Evolutionary conservation across 345 rosid species (phyloP).

Genomic region (Brassica rapa): DNA sequence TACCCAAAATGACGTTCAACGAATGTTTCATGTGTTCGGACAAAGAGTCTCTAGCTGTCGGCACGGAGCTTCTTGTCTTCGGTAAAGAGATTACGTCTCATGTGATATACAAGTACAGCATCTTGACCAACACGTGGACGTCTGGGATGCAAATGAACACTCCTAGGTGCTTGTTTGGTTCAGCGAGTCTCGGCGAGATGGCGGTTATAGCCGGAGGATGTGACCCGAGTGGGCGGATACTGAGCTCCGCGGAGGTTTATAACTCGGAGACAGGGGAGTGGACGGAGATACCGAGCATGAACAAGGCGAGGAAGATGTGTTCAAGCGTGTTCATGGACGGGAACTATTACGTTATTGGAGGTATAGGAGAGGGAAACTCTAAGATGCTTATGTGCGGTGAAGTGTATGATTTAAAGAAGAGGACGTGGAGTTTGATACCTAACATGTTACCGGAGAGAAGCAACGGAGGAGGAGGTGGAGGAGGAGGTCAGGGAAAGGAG

Average conservation of each 20-base stretch:
- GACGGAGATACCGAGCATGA: slow-evolving; percentile 63
- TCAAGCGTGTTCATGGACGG: slow-evolving; percentile 83
- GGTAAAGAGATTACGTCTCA: slow-evolving; percentile 49
- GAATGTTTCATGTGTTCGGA: slow-evolving; percentile 53
- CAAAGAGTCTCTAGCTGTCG: slow-evolving; percentile 69
- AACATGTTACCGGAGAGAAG: slow-evolving; percentile 59
- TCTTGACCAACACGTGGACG: slow-evolving; percentile 55
- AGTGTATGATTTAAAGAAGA: slow-evolving; percentile 59
- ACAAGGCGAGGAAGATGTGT: slow-evolving; percentile 70
- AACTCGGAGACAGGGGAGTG: slow-evolving; percentile 59
- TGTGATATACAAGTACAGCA: slow-evolving; percentile 49
- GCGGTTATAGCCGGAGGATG: slow-evolving; percentile 87
- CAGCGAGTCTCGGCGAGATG: slow-evolving; percentile 61
- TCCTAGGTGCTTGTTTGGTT: slow-evolving; percentile 78
- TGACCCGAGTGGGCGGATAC: slow-evolving; percentile 47
- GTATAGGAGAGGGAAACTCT: slow-evolving; percentile 47
- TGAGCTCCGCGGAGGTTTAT: slow-evolving; percentile 66
- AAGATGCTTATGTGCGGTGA: slow-evolving; percentile 56
- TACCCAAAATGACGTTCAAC: slow-evolving; percentile 58
- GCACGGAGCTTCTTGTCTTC: slow-evolving; percentile 65
- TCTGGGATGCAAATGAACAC: slow-evolving; percentile 50
- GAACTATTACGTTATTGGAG: slow-evolving; percentile 73
- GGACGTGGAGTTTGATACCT: slow-evolving; percentile 64
- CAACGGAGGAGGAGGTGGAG: slow-evolving; percentile 11
- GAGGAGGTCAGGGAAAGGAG: slow-evolving; percentile 12